Conservation (phyloP, 352 stramenopile genomes). For the Globisporangium recalcitrans region DNA sequence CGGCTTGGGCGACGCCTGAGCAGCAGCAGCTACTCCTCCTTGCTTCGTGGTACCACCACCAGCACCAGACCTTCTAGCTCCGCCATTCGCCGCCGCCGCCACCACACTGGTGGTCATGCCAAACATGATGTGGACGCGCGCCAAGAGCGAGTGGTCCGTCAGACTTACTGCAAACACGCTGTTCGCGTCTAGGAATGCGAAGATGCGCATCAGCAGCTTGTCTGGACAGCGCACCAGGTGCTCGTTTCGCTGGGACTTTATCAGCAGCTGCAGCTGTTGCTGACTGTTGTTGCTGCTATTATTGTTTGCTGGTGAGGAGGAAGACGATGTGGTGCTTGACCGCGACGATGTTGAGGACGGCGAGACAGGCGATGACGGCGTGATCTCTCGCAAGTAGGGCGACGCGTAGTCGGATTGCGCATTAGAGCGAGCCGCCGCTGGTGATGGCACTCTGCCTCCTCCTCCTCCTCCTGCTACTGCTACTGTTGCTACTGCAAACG, state of each 20-base stretch:
- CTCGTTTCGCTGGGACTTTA: constrained; percentile 7
- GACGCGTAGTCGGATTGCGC: not conserved
- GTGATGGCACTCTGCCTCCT: not conserved
- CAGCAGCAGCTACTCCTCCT: not conserved
- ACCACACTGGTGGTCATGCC: constrained; percentile 35
- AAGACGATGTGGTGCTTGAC: constrained; percentile 9
- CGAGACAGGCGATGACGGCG: not conserved
- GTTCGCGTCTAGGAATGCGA: constrained; percentile 63
- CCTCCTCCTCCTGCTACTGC: not conserved
- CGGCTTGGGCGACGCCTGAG: constrained; percentile 16
- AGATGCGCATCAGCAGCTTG: constrained; percentile 58
- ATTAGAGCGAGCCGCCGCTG: not conserved
- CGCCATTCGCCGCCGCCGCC: not conserved
- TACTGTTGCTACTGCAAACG: not conserved
- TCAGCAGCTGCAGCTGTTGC: constrained; percentile 11
- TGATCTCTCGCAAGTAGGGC: not conserved
- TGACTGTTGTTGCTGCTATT: constrained; percentile 2
- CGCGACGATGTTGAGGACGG: constrained; percentile 12
- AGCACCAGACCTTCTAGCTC: not conserved
- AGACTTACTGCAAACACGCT: constrained; percentile 69
- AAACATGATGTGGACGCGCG: constrained; percentile 62
- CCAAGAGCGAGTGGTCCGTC: constrained; percentile 44
- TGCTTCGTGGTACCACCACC: not conserved
- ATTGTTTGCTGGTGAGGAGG: constrained; percentile 1
- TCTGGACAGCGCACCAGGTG: constrained; percentile 41